Conservation (phyloP, 2,329 filamentous ascomycete species). For the Fusarium clavum region DNA sequence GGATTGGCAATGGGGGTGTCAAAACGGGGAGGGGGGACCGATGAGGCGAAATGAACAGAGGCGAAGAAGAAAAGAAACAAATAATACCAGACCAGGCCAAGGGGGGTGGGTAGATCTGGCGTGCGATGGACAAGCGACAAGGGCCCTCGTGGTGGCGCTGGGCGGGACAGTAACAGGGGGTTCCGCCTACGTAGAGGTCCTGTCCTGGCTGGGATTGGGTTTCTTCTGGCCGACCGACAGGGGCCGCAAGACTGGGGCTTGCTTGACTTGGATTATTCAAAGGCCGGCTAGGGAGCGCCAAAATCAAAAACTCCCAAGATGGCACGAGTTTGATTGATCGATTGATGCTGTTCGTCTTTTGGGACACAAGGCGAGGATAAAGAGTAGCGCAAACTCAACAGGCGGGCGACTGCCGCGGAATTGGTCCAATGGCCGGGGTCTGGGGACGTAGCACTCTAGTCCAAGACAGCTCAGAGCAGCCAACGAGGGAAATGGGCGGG, state of each 20-base stretch:
- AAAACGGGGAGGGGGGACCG: slow-evolving; percentile 37
- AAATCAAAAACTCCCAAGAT: slow-evolving; percentile 28
- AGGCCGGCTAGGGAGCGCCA: slow-evolving; percentile 26
- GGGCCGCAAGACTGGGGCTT: slow-evolving; percentile 29
- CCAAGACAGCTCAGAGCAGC: slow-evolving; percentile 39
- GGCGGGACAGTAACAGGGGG: slow-evolving; percentile 46
- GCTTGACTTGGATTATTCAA: slow-evolving; percentile 28
- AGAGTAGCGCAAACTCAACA: slow-evolving; percentile 47
- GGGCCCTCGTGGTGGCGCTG: slow-evolving; percentile 52
- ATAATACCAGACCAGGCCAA: slow-evolving; percentile 39
- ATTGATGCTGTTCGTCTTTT: slow-evolving; percentile 27
- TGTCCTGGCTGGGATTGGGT: slow-evolving; percentile 35
- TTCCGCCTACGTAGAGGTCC: slow-evolving; percentile 30
- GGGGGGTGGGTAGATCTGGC: slow-evolving; percentile 51
- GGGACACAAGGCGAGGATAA: slow-evolving; percentile 30
- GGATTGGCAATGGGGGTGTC: slow-evolving; percentile 43
- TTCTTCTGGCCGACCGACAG: slow-evolving; percentile 34
- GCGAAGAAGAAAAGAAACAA: slow-evolving; percentile 41
- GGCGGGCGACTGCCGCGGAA: slow-evolving; percentile 41
- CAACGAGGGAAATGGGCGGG: slow-evolving; percentile 32
- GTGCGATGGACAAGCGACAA: slow-evolving; percentile 47
- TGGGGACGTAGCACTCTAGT: slow-evolving; percentile 44
- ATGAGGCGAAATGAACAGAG: slow-evolving; percentile 44
- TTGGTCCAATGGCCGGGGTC: slow-evolving; percentile 47
- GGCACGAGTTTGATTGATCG: slow-evolving; percentile 31